Conservation (phyloP, 768 basidiomycete genomes). For the Boletus insuetus region DNA sequence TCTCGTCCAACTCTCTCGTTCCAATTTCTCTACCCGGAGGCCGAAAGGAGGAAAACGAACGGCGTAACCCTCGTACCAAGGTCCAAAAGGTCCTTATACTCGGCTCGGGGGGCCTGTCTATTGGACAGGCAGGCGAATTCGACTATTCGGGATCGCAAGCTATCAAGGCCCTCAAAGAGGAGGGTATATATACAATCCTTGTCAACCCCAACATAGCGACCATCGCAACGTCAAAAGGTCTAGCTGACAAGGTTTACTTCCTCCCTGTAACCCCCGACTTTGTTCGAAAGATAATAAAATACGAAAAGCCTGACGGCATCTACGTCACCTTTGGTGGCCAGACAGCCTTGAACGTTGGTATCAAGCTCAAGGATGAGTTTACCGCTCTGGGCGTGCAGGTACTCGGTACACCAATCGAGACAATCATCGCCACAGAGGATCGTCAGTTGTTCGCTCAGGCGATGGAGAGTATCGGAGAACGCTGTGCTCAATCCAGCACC, state of each 20-base stretch:
- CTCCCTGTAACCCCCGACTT: constrained; percentile 97
- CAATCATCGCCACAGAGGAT: constrained; percentile 97
- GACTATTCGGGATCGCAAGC: constrained; percentile 99
- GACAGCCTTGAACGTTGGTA: constrained; percentile 94
- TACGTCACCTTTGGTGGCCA: constrained; percentile 99
- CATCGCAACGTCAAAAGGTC: constrained; percentile 93
- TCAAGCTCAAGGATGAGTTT: constrained; percentile 98
- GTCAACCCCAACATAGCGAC: constrained; percentile 99
- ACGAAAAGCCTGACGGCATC: constrained; percentile 98
- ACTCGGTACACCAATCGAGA: constrained; percentile 94
- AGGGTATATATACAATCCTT: constrained; percentile 98
- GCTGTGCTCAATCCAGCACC: constrained; percentile 86
- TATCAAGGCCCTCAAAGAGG: constrained; percentile 98
- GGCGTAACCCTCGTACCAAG: constrained; percentile 62
- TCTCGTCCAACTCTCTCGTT: constrained; percentile 47
- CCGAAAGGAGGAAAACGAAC: constrained; percentile 80
- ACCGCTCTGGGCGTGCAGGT: constrained; percentile 85
- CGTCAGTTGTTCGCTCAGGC: constrained; percentile 90
- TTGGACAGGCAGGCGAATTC: constrained; percentile 99
- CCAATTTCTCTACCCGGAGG: constrained; percentile 75
- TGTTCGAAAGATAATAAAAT: constrained; percentile 96
- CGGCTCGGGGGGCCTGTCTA: constrained; percentile 95
- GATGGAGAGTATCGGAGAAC: constrained; percentile 95
- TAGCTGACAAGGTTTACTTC: constrained; percentile 99
- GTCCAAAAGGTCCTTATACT: constrained; percentile 95